Base-by-base conservation (phyloP, 2,329 filamentous ascomycete genomes). In the Sporothrix sp. region DNA sequence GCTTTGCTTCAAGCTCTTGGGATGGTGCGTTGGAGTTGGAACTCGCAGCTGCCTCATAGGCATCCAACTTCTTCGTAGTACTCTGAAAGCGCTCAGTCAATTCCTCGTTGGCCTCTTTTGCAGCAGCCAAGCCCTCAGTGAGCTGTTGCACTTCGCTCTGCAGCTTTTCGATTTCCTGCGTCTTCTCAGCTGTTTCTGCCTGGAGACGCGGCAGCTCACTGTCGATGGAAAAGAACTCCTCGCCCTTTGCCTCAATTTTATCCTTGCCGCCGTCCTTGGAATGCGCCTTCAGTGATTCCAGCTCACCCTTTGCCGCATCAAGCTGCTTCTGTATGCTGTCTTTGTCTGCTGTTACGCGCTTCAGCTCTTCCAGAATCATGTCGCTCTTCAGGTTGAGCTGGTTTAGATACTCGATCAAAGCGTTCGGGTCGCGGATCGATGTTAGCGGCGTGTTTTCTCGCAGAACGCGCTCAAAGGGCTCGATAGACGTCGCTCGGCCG, bases 311-410 rank as follows among this genome's bases (percentile, higher is more conserved):
- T 0, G 83, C 71, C 13, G 83, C 79, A n/a, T 85, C 79, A 2
- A 82, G 70, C 64, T 86, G 88, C 66, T 84, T 85, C 65, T 88
- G 91, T 54, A 85, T 73, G 14, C 81, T 79, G 54, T 95, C 87
- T 53, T 85, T 84, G 62, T 97, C 90, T 3, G 78, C 76, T 0
- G 88, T 85, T 0, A 97, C 81, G 11, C 88, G 77, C 68, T 94
- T 96, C 51, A 96, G 73, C 66, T 98, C 93, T 40, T 95, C 85
- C 78, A 94, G 83, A 3, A 95, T 82, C 86, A 98, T 94, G 60
- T 95, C 87, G 37, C 84, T 83, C 62, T 94, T 91, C 48, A 90
- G 67, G 54, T 83, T 91, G 36, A 95, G 69, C 65, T 96, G 88
- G 58, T 84, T 88, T 25, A 98, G 74, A 61, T 96, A 98, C 66